phyloP scores from a whole-genome alignment of 2,329 filamentous ascomycete genomes.

The Penicillium sp. region DNA sequence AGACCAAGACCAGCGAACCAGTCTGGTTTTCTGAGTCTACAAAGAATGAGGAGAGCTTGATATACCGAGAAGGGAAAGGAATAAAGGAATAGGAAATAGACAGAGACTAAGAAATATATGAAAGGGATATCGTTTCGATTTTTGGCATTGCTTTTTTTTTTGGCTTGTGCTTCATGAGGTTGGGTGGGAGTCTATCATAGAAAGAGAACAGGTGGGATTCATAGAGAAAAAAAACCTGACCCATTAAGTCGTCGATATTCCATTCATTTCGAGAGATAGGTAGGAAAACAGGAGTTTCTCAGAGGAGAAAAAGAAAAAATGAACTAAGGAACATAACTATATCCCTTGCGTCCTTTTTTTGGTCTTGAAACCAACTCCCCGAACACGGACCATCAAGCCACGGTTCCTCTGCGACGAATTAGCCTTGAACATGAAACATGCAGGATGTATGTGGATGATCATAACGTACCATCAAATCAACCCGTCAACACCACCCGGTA shows the following conservation, averaged over 20 bases:
- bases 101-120: neutral
- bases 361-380: constrained; percentile 25
- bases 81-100: neutral
- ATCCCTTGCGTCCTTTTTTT: constrained; percentile 20
- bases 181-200: constrained; percentile 19
- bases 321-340: constrained; percentile 20
- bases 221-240: constrained; percentile 21
- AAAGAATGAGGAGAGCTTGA: constrained; percentile 48
- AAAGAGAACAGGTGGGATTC: constrained; percentile 18
- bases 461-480: constrained; percentile 31
- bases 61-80: constrained; percentile 34
- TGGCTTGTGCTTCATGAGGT: constrained; percentile 15
- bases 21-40: constrained; percentile 27
- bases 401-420: constrained; percentile 21
- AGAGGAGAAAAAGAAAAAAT: constrained; percentile 23
- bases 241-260: constrained; percentile 30
- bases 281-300: constrained; percentile 28
- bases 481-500: constrained; percentile 34
- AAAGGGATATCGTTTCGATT: constrained; percentile 14
- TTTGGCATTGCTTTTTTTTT: constrained; percentile 17
- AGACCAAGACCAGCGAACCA: constrained; percentile 25
- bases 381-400: constrained; percentile 29
- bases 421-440: neutral
- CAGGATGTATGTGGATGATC: neutral
- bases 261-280: constrained; percentile 33